Evolutionary conservation across 805 yeast species (phyloP).

Genomic region (Starmerella lactis-condensi): DNA sequence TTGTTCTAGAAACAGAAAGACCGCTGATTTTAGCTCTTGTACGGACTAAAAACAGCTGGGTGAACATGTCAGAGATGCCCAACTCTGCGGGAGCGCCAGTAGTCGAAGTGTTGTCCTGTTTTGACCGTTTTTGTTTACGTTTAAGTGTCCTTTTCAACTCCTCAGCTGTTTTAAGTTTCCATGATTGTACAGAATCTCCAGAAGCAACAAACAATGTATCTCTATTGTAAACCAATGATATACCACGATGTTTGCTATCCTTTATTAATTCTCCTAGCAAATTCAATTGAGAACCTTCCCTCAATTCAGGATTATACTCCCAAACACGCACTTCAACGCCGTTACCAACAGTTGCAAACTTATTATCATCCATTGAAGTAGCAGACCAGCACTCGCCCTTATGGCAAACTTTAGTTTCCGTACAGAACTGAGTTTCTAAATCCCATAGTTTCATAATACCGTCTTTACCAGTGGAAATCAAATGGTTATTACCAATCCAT

Average conservation of each 20-base stretch:
- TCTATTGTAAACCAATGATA: constrained; percentile 4
- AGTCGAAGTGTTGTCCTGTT: constrained; percentile 3
- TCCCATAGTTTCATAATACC: constrained; percentile 92
- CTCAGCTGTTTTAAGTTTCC: constrained; percentile 52
- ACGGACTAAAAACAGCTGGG: constrained; percentile 52
- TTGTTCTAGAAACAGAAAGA: constrained; percentile 26
- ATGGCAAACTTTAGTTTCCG: constrained; percentile 89
- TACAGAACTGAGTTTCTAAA: constrained; percentile 65
- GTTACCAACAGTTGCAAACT: constrained; percentile 51
- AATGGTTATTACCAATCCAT: constrained; percentile 41
- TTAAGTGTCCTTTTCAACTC: constrained; percentile 64
- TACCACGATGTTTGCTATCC: constrained; percentile 23
- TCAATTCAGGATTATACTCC: constrained; percentile 40
- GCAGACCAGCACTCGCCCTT: constrained; percentile 80
- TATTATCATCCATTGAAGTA: constrained; percentile 20
- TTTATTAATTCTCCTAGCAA: constrained; percentile 56
- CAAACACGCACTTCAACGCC: constrained; percentile 73
- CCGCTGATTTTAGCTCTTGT: constrained; percentile 19
- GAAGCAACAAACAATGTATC: constrained; percentile 31
- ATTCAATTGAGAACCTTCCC: constrained; percentile 34
- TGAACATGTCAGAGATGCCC: constrained; percentile 28
- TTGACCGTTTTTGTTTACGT: constrained; percentile 53
- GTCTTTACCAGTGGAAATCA: constrained; percentile 67
- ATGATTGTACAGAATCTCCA: constrained; percentile 64
- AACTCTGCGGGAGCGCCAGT: constrained; percentile 34